phyloP scores from a whole-genome alignment of 176 grass and related monocot genomes.

The Poa pratensis region DNA sequence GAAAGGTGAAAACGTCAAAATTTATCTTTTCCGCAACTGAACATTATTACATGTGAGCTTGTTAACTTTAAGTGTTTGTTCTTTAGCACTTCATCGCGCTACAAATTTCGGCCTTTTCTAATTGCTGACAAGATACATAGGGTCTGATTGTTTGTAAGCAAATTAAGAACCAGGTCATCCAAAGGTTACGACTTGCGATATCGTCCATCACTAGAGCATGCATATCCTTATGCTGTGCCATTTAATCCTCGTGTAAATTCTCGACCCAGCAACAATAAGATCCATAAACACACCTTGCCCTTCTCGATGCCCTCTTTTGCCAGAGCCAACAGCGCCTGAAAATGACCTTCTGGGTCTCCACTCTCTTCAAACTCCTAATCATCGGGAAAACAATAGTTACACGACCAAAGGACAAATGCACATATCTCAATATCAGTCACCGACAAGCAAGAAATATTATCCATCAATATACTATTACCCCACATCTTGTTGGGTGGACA shows the following conservation, averaged over 20 bases:
- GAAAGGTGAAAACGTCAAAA: no score
- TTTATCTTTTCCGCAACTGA: not conserved
- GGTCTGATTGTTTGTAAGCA: not conserved
- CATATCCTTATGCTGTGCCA: not conserved
- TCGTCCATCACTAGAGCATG: not conserved
- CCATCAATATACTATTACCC: conserved; percentile 43
- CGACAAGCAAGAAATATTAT: not conserved
- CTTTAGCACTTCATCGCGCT: not conserved
- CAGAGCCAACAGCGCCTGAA: conserved; percentile 72
- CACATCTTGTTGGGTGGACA: conserved; percentile 94
- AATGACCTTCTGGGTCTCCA: conserved; percentile 84
- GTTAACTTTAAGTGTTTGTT: not conserved
- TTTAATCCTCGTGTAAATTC: conserved; percentile 12
- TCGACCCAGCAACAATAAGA: not conserved
- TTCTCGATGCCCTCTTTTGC: conserved; percentile 76
- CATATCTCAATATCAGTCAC: not conserved
- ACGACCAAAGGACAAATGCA: conserved; percentile 7
- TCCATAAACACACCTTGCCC: conserved; percentile 70
- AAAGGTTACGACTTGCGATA: not conserved
- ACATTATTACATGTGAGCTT: conserved; percentile 3
- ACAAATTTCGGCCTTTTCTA: not conserved
- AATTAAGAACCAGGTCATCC: not conserved
- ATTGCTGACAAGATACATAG: not conserved
- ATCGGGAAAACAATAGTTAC: conserved; percentile 27
- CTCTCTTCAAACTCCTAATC: conserved; percentile 93